These are phyloP conservation scores for Scheffersomyces titani DNA, from an alignment of 1,139 yeast species.

Conservation along the genomic window DNA sequence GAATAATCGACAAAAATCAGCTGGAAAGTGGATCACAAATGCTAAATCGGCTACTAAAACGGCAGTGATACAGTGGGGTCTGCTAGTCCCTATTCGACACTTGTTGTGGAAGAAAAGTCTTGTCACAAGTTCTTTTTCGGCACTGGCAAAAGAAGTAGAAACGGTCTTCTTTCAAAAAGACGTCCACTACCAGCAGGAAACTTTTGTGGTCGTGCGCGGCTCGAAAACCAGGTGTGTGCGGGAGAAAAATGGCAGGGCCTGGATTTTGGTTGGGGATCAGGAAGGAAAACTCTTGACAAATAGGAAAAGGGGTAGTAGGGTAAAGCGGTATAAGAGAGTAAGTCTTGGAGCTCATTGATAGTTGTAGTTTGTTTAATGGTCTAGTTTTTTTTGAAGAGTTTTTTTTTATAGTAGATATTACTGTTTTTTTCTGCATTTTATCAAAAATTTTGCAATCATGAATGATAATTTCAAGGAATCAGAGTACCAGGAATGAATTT, in stretches of 20 bases:
- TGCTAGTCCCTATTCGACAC: constrained; percentile 5
- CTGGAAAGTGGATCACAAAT: not conserved
- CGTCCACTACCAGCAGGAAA: not conserved
- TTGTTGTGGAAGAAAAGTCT: not conserved
- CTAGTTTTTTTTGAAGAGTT: not conserved
- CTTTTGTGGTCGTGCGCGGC: not conserved
- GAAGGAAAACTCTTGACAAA: not conserved
- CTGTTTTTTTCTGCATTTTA: no score
- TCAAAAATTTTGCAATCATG: not conserved
- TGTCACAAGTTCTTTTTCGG: not conserved
- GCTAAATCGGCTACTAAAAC: not conserved
- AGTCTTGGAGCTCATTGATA: no score
- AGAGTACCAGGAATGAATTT: no score
- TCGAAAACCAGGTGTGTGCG: not conserved
- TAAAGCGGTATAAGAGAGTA: no score
- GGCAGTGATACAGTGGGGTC: not conserved
- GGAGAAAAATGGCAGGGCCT: not conserved
- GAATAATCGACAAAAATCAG: not conserved
- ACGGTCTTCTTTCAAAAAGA: not conserved
- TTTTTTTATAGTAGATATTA: no score
- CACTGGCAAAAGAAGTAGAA: not conserved
- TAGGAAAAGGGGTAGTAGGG: not conserved
- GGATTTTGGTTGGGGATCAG: not conserved
- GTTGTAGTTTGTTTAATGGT: no score
- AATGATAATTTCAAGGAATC: no score